Percentiles rank a stretch among this genome's conserved stretches.
Evolutionary conservation across 352 stramenopile genomes (phyloP).

Genomic region (Phytophthora citricola): DNA sequence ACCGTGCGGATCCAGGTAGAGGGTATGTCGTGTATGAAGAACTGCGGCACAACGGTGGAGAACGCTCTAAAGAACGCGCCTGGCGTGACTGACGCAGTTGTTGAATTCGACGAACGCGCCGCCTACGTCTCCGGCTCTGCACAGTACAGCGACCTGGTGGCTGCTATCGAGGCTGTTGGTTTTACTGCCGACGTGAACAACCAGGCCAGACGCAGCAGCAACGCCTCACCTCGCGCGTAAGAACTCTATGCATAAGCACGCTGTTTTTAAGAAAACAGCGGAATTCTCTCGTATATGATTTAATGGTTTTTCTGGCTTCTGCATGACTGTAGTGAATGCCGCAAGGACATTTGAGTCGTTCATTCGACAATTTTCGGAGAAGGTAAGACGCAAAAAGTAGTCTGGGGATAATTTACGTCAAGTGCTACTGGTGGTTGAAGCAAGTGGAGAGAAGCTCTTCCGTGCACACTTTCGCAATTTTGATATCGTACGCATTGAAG

Average conservation of each 20-base stretch:
- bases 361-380: conserved; percentile 6
- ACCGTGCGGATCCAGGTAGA: conserved; percentile 81
- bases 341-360: conserved; percentile 42
- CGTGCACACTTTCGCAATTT: conserved; percentile 14
- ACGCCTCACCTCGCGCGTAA: conserved; percentile 65
- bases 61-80: conserved; percentile 66
- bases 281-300: conserved; percentile 32
- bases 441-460: background rate
- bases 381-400: conserved; percentile 1
- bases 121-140: conserved; percentile 78
- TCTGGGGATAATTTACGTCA: conserved; percentile 23
- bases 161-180: conserved; percentile 68
- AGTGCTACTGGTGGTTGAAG: conserved; percentile 13
- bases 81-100: conserved; percentile 79
- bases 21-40: conserved; percentile 96
- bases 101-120: conserved; percentile 76
- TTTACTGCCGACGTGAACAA: conserved; percentile 67
- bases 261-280: conserved; percentile 38
- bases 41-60: conserved; percentile 93
- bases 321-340: conserved; percentile 41
- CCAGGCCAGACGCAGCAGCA: conserved; percentile 21
- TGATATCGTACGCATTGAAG: conserved; percentile 25
- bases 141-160: conserved; percentile 58
- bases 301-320: conserved; percentile 28
- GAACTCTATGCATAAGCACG: conserved; percentile 31